Percentiles rank a stretch among this genome's conserved stretches.
Evolutionary conservation across 2,329 filamentous ascomycete species (phyloP).

Genomic region (Alternaria sp.): DNA sequence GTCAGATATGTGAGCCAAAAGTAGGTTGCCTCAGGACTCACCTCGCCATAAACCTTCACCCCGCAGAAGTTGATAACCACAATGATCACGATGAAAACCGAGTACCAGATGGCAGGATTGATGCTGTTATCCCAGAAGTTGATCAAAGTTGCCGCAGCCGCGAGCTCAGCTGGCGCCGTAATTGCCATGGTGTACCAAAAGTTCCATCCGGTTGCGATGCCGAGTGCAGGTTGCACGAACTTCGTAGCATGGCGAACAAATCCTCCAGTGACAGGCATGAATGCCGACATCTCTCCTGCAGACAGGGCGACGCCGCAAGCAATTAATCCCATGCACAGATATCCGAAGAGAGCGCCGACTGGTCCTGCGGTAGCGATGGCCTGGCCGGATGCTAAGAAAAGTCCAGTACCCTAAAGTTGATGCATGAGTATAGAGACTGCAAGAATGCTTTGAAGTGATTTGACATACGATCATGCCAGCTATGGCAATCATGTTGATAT

Average conservation of each 20-base stretch:
- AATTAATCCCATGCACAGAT: slow-evolving; percentile 57
- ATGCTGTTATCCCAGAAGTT: slow-evolving; percentile 67
- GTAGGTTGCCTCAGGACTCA: not conserved
- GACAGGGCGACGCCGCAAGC: slow-evolving; percentile 60
- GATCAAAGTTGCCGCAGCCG: slow-evolving; percentile 73
- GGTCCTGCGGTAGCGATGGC: slow-evolving; percentile 61
- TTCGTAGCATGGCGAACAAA: slow-evolving; percentile 60
- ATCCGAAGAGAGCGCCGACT: slow-evolving; percentile 59
- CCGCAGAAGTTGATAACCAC: slow-evolving; percentile 12
- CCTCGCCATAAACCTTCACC: slow-evolving; percentile 22
- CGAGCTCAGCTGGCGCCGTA: slow-evolving; percentile 59
- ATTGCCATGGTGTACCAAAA: slow-evolving; percentile 11
- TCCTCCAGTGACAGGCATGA: slow-evolving; percentile 59
- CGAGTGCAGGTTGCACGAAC: slow-evolving; percentile 58
- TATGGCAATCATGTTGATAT: slow-evolving; percentile 22
- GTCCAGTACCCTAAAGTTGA: slow-evolving; percentile 49
- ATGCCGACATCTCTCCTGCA: slow-evolving; percentile 58
- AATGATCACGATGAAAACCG: slow-evolving; percentile 16
- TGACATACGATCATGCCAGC: slow-evolving; percentile 12
- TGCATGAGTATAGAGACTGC: not conserved
- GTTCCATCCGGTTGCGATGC: slow-evolving; percentile 25
- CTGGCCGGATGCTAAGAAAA: slow-evolving; percentile 62
- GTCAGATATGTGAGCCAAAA: not conserved
- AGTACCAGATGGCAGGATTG: slow-evolving; percentile 14
- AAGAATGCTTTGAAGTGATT: not conserved